These are phyloP conservation scores for Penicillium sp. DNA, from an alignment of 2,329 filamentous ascomycete genomes.

Conservation along the genomic window DNA sequence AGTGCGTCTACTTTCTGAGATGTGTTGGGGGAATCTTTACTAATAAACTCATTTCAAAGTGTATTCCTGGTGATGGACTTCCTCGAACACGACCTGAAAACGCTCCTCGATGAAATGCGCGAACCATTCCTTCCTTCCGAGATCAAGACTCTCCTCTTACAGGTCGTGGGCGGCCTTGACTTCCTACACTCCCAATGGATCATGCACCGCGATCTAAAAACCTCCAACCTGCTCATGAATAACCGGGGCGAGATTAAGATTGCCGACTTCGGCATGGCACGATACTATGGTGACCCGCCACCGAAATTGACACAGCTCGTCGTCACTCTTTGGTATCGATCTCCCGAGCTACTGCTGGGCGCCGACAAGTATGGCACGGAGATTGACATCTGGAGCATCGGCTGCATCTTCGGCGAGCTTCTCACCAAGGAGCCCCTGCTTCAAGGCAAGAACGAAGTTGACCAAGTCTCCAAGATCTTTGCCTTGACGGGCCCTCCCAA, in stretches of 20 bases:
- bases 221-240: conserved; percentile 89
- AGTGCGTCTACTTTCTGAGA: conserved; percentile 46
- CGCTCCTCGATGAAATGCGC: conserved; percentile 88
- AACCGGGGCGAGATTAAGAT: conserved; percentile 95
- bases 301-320: conserved; percentile 85
- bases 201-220: conserved; percentile 90
- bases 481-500: conserved; percentile 84
- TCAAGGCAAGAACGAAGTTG: conserved; percentile 89
- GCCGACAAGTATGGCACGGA: conserved; percentile 71
- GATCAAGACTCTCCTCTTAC: conserved; percentile 83
- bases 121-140: conserved; percentile 92
- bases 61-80: conserved; percentile 97
- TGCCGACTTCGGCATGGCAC: conserved; percentile 97
- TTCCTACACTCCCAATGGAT: conserved; percentile 92
- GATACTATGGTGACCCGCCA: conserved; percentile 78
- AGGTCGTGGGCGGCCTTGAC: conserved; percentile 76
- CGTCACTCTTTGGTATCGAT: conserved; percentile 95
- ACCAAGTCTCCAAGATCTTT: conserved; percentile 86
- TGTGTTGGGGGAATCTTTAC: no score
- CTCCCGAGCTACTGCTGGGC: conserved; percentile 86
- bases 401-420: conserved; percentile 93
- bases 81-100: conserved; percentile 94
- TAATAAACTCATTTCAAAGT: conserved; percentile 47
- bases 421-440: conserved; percentile 79
- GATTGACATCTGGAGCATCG: conserved; percentile 94